These are phyloP conservation scores for Drechmeria coniospora DNA, from an alignment of 2,329 filamentous ascomycete species.

Conservation along the genomic window DNA sequence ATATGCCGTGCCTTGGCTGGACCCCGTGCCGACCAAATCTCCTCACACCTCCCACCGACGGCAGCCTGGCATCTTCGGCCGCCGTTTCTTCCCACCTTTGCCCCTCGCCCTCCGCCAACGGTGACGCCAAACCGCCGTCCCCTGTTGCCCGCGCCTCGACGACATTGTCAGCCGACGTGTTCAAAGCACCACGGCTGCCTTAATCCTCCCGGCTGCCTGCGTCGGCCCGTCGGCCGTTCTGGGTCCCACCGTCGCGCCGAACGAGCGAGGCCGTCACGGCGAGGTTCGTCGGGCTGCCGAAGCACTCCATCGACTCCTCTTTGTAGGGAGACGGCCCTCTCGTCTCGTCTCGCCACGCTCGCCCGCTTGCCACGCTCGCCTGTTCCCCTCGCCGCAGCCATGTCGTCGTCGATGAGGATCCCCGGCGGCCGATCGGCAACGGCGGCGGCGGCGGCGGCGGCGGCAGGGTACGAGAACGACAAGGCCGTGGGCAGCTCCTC, in stretches of 20 bases:
- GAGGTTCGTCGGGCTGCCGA: too few species aligned
- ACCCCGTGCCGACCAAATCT: not conserved
- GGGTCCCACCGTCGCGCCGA: too few species aligned
- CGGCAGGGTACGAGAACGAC: slow-evolving; percentile 19
- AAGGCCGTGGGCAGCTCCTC: slow-evolving; percentile 34
- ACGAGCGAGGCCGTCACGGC: too few species aligned
- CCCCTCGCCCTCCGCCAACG: too few species aligned
- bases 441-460: slow-evolving; percentile 13
- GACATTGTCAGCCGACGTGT: too few species aligned
- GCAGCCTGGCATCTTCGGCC: slow-evolving; percentile 1
- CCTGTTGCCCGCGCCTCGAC: too few species aligned
- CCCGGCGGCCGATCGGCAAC: slow-evolving; percentile 28
- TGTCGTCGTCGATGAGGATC: slow-evolving; percentile 59
- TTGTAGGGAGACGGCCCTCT: too few species aligned
- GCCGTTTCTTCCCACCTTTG: not conserved
- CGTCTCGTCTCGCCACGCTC: slow-evolving; percentile 3
- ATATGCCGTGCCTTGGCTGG: not conserved
- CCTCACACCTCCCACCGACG: slow-evolving; percentile 1
- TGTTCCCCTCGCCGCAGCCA: slow-evolving; percentile 15
- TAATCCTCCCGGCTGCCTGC: too few species aligned
- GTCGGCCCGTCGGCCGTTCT: too few species aligned
- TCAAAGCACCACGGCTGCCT: too few species aligned
- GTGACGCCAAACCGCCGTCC: too few species aligned
- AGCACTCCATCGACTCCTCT: too few species aligned
- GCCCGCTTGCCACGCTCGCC: not conserved